These are phyloP conservation scores for Xylariaceae sp. DNA, from an alignment of 2,329 filamentous ascomycete species.

Conservation along the genomic window DNA sequence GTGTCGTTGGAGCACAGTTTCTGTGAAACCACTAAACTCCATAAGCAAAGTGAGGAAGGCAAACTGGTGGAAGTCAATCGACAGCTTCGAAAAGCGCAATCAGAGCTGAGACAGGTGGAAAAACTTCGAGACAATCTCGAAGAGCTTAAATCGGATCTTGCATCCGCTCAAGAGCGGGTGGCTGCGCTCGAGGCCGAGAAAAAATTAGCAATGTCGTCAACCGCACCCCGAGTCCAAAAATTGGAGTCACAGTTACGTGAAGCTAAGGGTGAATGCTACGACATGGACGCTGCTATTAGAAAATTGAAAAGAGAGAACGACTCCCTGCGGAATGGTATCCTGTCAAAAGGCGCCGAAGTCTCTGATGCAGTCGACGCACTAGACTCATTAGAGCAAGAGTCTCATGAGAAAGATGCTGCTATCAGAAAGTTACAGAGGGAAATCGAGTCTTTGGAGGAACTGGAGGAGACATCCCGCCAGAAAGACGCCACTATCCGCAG, in stretches of 20 bases:
- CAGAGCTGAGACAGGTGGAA: conserved; percentile 50
- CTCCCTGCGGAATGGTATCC: conserved; percentile 49
- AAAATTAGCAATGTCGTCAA: conserved; percentile 21
- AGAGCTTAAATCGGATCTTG: conserved; percentile 48
- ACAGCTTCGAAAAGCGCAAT: conserved; percentile 51
- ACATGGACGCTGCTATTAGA: conserved; percentile 49
- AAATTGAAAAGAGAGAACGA: conserved; percentile 51
- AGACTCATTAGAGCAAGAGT: too few relatives aligned
- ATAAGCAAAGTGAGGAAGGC: conserved; percentile 37
- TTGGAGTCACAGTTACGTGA: conserved; percentile 42
- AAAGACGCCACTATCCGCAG: too few relatives aligned
- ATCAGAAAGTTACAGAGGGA: too few relatives aligned
- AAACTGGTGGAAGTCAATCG: conserved; percentile 50
- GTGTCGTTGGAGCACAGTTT: conserved; percentile 35
- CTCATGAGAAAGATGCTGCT: too few relatives aligned
- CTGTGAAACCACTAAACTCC: conserved; percentile 31
- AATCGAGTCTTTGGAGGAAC: too few relatives aligned
- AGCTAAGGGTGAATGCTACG: conserved; percentile 36
- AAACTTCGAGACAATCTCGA: conserved; percentile 51
- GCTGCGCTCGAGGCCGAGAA: conserved; percentile 36
- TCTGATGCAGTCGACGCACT: too few relatives aligned
- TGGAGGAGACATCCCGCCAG: too few relatives aligned
- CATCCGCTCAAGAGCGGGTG: conserved; percentile 42
- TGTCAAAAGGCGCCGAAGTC: conserved; percentile 51
- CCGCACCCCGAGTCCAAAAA: conserved; percentile 34